Evolutionary conservation across 257 asterid genomes (phyloP), one percentile per base, ranked within the genome.

Genomic region (Nicotiana attenuata): DNA sequence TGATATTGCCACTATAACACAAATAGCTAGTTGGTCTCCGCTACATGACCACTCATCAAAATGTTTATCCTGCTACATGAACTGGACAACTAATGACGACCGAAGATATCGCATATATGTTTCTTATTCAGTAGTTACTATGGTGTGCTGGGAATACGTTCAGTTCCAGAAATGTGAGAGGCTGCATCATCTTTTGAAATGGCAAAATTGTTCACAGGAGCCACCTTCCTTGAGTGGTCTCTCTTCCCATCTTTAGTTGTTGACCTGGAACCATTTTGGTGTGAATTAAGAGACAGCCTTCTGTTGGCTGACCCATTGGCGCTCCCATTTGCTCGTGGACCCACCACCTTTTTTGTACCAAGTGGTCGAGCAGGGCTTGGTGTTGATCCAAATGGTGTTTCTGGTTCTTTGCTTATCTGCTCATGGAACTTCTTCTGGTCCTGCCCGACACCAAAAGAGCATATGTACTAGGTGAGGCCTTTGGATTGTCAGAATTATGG

Each of bases 221-320:
- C 94, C 57, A 75, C 85, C 1, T 89, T 89, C 82, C 91, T 88
- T 1, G 80, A 47, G 24, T 15, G 81, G 14, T 91, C 97, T 82
- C 95, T 90, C 92, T 85, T 92, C 81, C 93, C 94, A 14, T 96
- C 97, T 88, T 85, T 89, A 57, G 86, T 91, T 55, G 85, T 81
- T 13, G 97, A 93, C 64, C 92, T 91, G 17, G 96, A 87, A n/a
- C 99, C 99, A 59, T 94, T 93, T 81, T 92, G 99, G 84, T 88
- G 91, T 10, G 92, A 90, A 35, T 91, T 91, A 2, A 95, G 93
- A 80, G 99, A 95, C 71, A 94, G 91, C 52, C 99, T 92, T 71
- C 97, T 88, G 90, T 80, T 87, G 7, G 90, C 73, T 33, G 82
- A 81, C 47, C 97, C 97, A 80, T 89, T 93, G 38, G 91, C 87